Conservation (phyloP, 805 yeast species). For the Candida adriatica region DNA sequence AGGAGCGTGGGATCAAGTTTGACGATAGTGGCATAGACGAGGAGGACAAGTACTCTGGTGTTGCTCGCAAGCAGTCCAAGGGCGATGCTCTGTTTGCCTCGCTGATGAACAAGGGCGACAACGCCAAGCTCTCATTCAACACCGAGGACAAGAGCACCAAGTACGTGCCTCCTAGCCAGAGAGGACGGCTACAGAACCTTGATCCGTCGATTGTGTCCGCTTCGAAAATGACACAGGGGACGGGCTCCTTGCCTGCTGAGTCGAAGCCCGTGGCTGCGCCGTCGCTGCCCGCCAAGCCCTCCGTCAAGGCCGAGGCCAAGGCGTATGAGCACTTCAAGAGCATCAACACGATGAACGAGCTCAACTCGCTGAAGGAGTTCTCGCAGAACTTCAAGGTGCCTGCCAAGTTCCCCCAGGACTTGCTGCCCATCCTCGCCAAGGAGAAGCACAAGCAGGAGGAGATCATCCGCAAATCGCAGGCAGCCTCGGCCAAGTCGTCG, state of each 20-base stretch:
- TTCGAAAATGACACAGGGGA: slow-evolving; percentile 20
- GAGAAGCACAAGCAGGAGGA: slow-evolving; percentile 61
- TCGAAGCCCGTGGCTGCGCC: neutral
- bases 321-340: slow-evolving; percentile 22
- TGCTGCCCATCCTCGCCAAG: slow-evolving; percentile 64
- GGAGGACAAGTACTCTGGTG: slow-evolving; percentile 95
- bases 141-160: slow-evolving; percentile 25
- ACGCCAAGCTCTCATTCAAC: slow-evolving; percentile 35
- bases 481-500: slow-evolving; percentile 4
- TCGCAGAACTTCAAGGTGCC: slow-evolving; percentile 77
- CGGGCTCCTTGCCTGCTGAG: neutral
- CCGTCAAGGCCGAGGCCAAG: slow-evolving; percentile 7
- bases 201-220: slow-evolving; percentile 66
- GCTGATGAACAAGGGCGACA: slow-evolving; percentile 19
- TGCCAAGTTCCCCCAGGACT: slow-evolving; percentile 40
- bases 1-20: slow-evolving; percentile 73
- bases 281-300: slow-evolving; percentile 25
- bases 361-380: slow-evolving; percentile 67
- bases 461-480: slow-evolving; percentile 31
- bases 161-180: slow-evolving; percentile 52
- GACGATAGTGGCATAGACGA: slow-evolving; percentile 90
- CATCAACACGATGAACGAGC: slow-evolving; percentile 51
- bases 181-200: slow-evolving; percentile 36
- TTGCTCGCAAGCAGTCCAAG: slow-evolving; percentile 25
- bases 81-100: slow-evolving; percentile 24